phyloP scores from a whole-genome alignment of 345 rosid genomes.

The Geranium rotundifolium region DNA sequence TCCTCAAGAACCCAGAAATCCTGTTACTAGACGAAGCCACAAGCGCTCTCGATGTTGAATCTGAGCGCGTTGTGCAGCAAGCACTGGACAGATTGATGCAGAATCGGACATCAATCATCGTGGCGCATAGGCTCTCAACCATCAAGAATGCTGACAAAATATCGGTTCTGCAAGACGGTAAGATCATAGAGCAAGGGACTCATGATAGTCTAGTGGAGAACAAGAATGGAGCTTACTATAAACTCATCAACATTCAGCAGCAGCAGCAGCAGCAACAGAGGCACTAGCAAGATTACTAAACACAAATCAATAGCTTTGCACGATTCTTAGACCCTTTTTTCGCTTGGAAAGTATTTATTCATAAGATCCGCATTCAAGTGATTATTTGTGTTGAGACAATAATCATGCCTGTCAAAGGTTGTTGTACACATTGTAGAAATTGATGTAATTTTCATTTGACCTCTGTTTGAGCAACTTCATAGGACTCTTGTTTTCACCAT shows the following conservation, averaged over 20 bases:
- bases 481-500: too few species aligned
- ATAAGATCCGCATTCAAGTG: neutral
- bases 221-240: conserved; percentile 63
- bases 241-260: conserved; percentile 77
- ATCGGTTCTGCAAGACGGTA: conserved; percentile 69
- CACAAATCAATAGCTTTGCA: neutral
- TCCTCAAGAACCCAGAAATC: conserved; percentile 80
- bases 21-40: conserved; percentile 88
- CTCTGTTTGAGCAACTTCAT: too few species aligned
- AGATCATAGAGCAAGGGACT: conserved; percentile 71
- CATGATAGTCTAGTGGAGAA: conserved; percentile 59
- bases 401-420: neutral
- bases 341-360: neutral
- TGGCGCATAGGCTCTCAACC: conserved; percentile 89
- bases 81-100: conserved; percentile 78
- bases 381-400: neutral
- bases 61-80: conserved; percentile 80
- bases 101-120: conserved; percentile 75
- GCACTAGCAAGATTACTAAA: conserved; percentile 1
- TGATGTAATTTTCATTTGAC: neutral
- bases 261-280: conserved; percentile 36
- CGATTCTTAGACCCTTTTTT: too few species aligned
- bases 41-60: conserved; percentile 75
- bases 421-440: neutral
- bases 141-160: conserved; percentile 71